Evolutionary conservation across 2,329 filamentous ascomycete species (phyloP).

Genomic region (Botrytis elliptica): DNA sequence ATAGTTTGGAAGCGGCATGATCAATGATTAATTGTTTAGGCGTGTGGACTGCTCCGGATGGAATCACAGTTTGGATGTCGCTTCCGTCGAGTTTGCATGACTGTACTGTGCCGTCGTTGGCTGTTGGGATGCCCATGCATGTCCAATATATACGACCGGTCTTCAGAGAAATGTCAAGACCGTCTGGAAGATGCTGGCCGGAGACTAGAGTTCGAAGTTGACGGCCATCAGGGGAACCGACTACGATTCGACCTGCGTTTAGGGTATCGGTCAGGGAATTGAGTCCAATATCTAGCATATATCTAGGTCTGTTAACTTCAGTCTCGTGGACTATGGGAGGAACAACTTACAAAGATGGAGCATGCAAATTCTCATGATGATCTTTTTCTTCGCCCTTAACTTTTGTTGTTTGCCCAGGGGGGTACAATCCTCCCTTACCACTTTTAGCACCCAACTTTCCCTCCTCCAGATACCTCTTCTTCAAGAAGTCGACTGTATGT

Average conservation of each 20-base stretch:
- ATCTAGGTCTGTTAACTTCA: constrained; percentile 15
- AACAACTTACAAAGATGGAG: constrained; percentile 22
- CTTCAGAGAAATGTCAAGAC: constrained; percentile 43
- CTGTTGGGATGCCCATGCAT: constrained; percentile 45
- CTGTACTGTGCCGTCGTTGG: constrained; percentile 27
- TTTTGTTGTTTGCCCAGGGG: constrained; percentile 20
- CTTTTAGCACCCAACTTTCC: constrained; percentile 38
- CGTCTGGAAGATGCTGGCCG: constrained; percentile 43
- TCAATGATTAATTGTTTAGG: constrained; percentile 45
- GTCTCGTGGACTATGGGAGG: not conserved
- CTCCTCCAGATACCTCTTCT: constrained; percentile 36
- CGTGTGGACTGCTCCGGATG: constrained; percentile 48
- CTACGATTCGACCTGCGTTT: constrained; percentile 26
- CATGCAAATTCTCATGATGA: constrained; percentile 14
- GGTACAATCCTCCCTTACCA: constrained; percentile 33
- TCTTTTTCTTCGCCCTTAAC: constrained; percentile 10
- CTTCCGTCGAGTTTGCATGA: constrained; percentile 47
- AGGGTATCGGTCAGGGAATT: constrained; percentile 20
- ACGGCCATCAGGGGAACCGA: constrained; percentile 21
- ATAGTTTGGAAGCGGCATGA: constrained; percentile 36
- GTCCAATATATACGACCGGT: constrained; percentile 49
- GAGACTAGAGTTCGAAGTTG: constrained; percentile 24
- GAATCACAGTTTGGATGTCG: constrained; percentile 46
- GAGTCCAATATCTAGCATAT: constrained; percentile 27
- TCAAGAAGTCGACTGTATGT: constrained; percentile 39